A percentile compares a stretch with the other conserved stretches of the same genome.
Evolutionary conservation across 768 basidiomycete species (phyloP).

Genomic region (Auricularia auricula-judae): DNA sequence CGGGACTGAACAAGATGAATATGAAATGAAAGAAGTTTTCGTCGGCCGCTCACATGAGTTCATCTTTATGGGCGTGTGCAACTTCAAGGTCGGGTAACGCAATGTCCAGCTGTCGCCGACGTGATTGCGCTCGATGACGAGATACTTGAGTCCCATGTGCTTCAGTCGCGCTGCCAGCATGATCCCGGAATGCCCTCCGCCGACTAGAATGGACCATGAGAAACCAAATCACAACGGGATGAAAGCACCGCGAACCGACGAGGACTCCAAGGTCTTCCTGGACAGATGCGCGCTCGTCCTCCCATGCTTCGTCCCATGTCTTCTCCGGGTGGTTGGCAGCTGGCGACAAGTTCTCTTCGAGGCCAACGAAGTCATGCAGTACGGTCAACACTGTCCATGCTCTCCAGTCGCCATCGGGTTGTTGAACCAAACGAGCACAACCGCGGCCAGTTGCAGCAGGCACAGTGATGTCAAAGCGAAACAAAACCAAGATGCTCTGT

Average conservation of each 20-base stretch:
- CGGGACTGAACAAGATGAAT: conserved; percentile 19
- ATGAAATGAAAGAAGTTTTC: too few species aligned
- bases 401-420: conserved; percentile 20
- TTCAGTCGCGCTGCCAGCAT: conserved; percentile 31
- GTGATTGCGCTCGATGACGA: conserved; percentile 27
- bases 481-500: conserved; percentile 2
- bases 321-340: neutral
- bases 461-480: conserved; percentile 28
- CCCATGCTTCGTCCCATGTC: neutral
- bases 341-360: conserved; percentile 11
- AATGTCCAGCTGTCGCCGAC: conserved; percentile 34
- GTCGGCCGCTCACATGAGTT: neutral
- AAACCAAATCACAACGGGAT: neutral
- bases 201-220: conserved; percentile 18
- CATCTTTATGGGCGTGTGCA: conserved; percentile 20
- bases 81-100: conserved; percentile 29
- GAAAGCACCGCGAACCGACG: conserved; percentile 18
- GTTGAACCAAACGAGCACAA: conserved; percentile 21
- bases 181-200: conserved; percentile 33
- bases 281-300: conserved; percentile 1
- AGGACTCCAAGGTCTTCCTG: conserved; percentile 29
- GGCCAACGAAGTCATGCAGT: conserved; percentile 23
- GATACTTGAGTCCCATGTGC: conserved; percentile 26
- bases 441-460: conserved; percentile 22
- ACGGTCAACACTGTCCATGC: conserved; percentile 25